Conservation (phyloP, 441 rosid species). For the Populus trichocarpa region DNA sequence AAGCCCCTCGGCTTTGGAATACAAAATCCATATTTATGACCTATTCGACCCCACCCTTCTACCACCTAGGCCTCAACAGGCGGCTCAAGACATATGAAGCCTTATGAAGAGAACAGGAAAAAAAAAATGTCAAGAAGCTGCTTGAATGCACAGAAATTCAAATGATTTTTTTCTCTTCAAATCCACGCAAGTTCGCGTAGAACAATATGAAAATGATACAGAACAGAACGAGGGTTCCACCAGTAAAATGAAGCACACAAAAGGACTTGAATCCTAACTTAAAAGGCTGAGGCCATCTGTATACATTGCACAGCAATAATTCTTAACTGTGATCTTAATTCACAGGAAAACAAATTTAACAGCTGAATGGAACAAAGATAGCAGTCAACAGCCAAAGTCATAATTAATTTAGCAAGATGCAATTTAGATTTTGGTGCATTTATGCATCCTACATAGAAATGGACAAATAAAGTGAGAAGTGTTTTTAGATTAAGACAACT, state of each 20-base stretch:
- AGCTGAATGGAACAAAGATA: too few relatives aligned
- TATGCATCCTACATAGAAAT: background rate
- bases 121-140: background rate
- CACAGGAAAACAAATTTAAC: too few relatives aligned
- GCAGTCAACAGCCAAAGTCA: too few relatives aligned
- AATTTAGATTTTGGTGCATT: background rate
- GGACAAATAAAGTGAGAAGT: background rate
- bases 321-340: too few relatives aligned
- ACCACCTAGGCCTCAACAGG: background rate
- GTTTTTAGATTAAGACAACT: background rate
- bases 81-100: background rate
- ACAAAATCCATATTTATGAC: background rate
- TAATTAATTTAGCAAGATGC: too few relatives aligned
- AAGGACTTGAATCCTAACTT: background rate
- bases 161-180: background rate
- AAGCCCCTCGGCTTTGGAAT: background rate
- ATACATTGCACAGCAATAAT: too few relatives aligned
- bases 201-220: background rate
- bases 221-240: background rate
- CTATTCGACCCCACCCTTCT: background rate
- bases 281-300: too few relatives aligned
- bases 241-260: background rate
- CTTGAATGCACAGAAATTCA: too few relatives aligned
- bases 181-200: background rate
- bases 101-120: background rate